Base-by-base conservation (phyloP, 495 filamentous ascomycete species). In the Annulohypoxylon moriforme region DNA sequence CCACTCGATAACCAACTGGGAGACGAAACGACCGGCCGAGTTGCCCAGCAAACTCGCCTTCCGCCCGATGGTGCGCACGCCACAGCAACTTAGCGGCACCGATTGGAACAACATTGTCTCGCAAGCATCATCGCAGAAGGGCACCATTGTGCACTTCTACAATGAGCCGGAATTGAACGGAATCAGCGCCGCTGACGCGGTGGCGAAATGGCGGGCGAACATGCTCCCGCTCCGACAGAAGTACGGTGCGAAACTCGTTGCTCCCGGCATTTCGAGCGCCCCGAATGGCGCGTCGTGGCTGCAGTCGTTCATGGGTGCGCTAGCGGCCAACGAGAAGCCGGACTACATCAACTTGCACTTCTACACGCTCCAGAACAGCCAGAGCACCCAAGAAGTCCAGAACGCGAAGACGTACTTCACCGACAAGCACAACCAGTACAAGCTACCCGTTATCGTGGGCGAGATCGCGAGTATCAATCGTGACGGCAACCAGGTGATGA, bases 281-380 rank as follows among this genome's bases (percentile, higher is more conserved):
- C 34, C 55, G 0, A 47, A 44, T 0, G 81, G 81, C 5, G 67
- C 73, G 36, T 50, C 27, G 8, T 84, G 82, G 81, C 71, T 83
- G 57, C 72, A 68, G n/a, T 65, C 75, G 0, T 84, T 80, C 62
- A 82, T 83, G 81, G 40, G 72, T 11, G 61, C 38, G 27, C 59
- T 83, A 5, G n/a, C 55, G 18, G 42, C 10, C 14, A 67, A 63
- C 29, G 55, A 75, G 44, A 77, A 75, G 34, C 82, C 82, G 9
- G 81, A 84, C 67, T 80, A 74, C 57, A 57, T 84, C 5, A 80
- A 78, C 20, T 22, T 82, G 40, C 81, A 83, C 69, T 83, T 82
- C 64, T 84, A 84, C 74, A 81, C 81, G 16, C 70, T 77, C 0
- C 64, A 79, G 52, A 61, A 25, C 16, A 66, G 63, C 9, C 64